Percentiles rank a stretch among this genome's conserved stretches.
These are phyloP conservation scores for Alternaria infectoria DNA, from an alignment of 2,329 filamentous ascomycete species.

Conservation along the genomic window DNA sequence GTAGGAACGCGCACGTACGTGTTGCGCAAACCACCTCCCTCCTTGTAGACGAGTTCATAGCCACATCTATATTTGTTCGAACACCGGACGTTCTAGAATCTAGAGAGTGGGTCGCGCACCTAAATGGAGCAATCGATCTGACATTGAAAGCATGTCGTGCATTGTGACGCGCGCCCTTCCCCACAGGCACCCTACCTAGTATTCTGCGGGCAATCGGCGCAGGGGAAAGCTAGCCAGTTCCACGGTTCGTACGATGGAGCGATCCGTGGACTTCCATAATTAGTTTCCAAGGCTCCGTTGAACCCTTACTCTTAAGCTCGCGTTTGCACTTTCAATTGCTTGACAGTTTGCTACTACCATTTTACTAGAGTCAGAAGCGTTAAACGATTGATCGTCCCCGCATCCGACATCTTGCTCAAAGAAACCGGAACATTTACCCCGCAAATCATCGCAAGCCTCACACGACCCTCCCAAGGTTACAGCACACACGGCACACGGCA, in stretches of 20 bases:
- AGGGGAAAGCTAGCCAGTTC: not conserved
- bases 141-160: conserved; percentile 2
- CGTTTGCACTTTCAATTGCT: not conserved
- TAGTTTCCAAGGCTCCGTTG: not conserved
- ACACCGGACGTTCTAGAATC: not conserved
- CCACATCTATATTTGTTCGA: not conserved
- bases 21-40: not conserved
- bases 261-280: not conserved
- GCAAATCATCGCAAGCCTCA: conserved; percentile 1
- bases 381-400: not conserved
- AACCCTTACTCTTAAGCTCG: not conserved
- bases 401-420: not conserved
- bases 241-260: not conserved
- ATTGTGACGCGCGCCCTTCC: conserved; percentile 13
- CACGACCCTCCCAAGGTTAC: not conserved
- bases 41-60: not conserved
- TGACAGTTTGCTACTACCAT: not conserved
- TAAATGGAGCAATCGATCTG: conserved; percentile 4
- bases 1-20: not conserved
- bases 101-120: not conserved
- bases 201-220: conserved; percentile 1
- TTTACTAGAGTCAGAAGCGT: not conserved
- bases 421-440: conserved; percentile 2
- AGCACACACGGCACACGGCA: not conserved
- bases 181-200: conserved; percentile 2